These are phyloP conservation scores for Chenopodium formosanum DNA, from an alignment of 148 eudicot species.

Conservation along the genomic window DNA sequence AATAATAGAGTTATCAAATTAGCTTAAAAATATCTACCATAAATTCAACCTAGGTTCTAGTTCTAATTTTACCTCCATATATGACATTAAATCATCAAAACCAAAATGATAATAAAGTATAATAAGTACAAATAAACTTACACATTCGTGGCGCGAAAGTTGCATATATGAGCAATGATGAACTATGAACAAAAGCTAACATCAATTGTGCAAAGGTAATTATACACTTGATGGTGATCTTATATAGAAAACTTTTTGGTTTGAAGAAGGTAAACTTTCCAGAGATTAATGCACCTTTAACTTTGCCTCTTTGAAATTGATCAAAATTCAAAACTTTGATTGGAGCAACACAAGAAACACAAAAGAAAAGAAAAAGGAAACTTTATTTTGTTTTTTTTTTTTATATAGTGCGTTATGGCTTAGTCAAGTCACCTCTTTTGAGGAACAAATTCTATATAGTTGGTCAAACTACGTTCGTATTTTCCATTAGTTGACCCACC, in stretches of 20 bases:
- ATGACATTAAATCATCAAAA: too few relatives aligned
- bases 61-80: too few relatives aligned
- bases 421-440: constrained; percentile 18
- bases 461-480: neutral
- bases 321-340: neutral
- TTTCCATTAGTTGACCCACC: constrained; percentile 5
- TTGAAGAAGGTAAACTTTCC: constrained; percentile 15
- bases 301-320: neutral
- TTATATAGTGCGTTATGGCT: neutral
- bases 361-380: neutral
- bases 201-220: constrained; percentile 8
- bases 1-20: too few relatives aligned
- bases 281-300: neutral
- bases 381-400: neutral
- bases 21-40: too few relatives aligned
- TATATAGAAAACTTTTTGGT: constrained; percentile 13
- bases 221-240: neutral
- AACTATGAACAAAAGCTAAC: neutral
- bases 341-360: neutral
- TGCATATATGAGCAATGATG: neutral
- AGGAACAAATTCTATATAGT: neutral
- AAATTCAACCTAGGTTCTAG: too few relatives aligned
- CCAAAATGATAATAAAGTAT: too few relatives aligned
- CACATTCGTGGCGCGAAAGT: neutral
- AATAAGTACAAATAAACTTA: neutral